Percentiles rank a stretch among this genome's conserved stretches.
These are phyloP conservation scores for Schizonepeta tenuifolia DNA, from an alignment of 257 asterid species.

Conservation along the genomic window DNA sequence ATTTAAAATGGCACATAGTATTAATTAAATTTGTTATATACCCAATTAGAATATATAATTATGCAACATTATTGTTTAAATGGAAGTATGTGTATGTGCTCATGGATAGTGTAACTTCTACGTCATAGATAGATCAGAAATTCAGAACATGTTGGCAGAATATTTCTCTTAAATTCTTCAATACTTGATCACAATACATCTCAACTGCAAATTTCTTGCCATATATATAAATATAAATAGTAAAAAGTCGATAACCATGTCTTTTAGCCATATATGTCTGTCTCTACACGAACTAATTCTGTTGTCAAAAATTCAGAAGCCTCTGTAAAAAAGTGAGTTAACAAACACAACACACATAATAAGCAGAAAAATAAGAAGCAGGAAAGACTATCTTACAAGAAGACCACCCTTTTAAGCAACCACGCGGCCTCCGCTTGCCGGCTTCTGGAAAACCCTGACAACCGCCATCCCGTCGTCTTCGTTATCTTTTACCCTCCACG, in stretches of 20 bases:
- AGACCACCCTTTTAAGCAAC: slow-evolving; percentile 26
- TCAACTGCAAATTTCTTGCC: not conserved
- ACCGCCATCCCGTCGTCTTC: slow-evolving; percentile 89
- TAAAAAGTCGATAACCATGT: not conserved
- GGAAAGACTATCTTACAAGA: slow-evolving; percentile 6
- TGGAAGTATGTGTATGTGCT: no score
- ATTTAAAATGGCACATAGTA: no score
- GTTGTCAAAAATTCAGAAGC: not conserved
- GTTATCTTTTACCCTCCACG: slow-evolving; percentile 69
- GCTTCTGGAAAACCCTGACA: slow-evolving; percentile 74
- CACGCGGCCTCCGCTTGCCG: slow-evolving; percentile 58
- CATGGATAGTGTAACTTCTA: no score
- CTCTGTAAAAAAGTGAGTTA: not conserved
- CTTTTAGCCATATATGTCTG: not conserved
- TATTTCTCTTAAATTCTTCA: no score
- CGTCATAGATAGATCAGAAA: no score
- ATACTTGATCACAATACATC: not conserved
- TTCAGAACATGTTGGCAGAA: no score
- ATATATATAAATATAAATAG: not conserved
- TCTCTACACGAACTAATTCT: not conserved
- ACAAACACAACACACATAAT: not conserved
- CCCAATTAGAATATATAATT: no score
- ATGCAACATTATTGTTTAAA: no score
- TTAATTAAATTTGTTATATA: no score
- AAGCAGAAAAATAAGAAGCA: not conserved